Base-by-base conservation (phyloP, 2,329 filamentous ascomycete genomes). In the Plenodomus lindquistii region DNA sequence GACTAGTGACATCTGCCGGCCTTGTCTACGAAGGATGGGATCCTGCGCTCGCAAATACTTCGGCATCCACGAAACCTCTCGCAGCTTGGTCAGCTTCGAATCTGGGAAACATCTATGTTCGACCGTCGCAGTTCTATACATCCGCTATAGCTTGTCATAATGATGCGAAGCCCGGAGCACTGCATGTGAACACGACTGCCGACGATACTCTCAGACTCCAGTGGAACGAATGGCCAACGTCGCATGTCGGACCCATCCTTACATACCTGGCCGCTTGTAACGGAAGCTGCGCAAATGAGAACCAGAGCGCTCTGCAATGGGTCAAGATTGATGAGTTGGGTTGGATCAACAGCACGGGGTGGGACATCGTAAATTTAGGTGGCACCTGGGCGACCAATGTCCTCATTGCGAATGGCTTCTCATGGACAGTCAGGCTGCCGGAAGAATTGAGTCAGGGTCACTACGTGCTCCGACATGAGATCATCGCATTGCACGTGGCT, bases 101-200 rank as follows among this genome's bases (percentile, higher is more conserved):
- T 40, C 52, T 66, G 4, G 63, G 60, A 5, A 66, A 65, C 37
- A 55, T 59, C 31, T 67, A 48, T 45, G 51, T 67, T 9, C 15
- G 50, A 2, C 63, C 65, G 9, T 56, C 47, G 2, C 36, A 42
- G 2, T 65, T 65, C 60, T 58, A 60, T 37, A 62, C 56, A 2
- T 48, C 60, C 2, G 46, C 60, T 37, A 83, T 85, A 42, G 79
- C 82, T 65, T 85, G 83, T 73, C 85, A 87, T 73, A 75, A 75
- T 61, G 70, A 73, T 34, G 82, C 80, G 10, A 73, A 75, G 4
- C 76, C 78, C 71, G 81, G 77, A 17, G 58, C 69, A 11, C 70
- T 76, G 37, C 75, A 78, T 52, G 80, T 81, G 16, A 71, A 78
- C 11, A 77, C 84, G 16, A 73, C 76, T 5, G 85, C 85, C 5